Conservation (phyloP, 495 filamentous ascomycete genomes). For the Talaromyces trachyspermus region DNA sequence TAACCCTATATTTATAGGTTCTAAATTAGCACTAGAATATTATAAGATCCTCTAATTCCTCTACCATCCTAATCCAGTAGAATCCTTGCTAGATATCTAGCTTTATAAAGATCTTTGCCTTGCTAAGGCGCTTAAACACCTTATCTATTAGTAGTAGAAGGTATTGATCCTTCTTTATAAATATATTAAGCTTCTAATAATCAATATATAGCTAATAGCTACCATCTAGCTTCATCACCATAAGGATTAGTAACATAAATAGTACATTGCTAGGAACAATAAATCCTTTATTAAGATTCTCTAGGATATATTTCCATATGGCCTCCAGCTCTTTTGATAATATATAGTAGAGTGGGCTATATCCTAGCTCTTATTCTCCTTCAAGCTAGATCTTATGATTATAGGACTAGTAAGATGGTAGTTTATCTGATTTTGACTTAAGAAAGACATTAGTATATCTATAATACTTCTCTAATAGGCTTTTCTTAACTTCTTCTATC, state of each 20-base stretch:
- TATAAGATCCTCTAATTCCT: constrained; percentile 18
- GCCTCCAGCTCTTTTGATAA: constrained; percentile 16
- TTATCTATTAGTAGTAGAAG: constrained; percentile 41
- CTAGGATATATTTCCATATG: constrained; percentile 10
- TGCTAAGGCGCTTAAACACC: constrained; percentile 19
- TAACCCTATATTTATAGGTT: constrained; percentile 22
- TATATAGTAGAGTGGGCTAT: constrained; percentile 21
- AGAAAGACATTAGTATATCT: background rate
- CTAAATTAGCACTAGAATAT: constrained; percentile 22
- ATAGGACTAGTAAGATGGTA: constrained; percentile 7
- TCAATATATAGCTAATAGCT: constrained; percentile 36
- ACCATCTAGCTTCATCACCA: constrained; percentile 26
- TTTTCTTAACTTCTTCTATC: background rate
- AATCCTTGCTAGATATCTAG: constrained; percentile 36
- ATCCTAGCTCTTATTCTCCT: background rate
- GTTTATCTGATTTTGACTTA: background rate
- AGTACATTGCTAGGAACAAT: constrained; percentile 13
- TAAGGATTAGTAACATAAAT: constrained; percentile 23
- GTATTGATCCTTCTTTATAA: constrained; percentile 37
- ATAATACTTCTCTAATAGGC: constrained; percentile 1
- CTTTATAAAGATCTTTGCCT: constrained; percentile 34
- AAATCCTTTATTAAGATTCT: constrained; percentile 17
- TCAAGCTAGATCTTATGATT: constrained; percentile 12
- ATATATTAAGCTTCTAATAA: constrained; percentile 33
- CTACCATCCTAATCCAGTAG: constrained; percentile 25